Base-by-base conservation (phyloP, 108 stramenopile genomes). In the Halocafeteria seosinensis region DNA sequence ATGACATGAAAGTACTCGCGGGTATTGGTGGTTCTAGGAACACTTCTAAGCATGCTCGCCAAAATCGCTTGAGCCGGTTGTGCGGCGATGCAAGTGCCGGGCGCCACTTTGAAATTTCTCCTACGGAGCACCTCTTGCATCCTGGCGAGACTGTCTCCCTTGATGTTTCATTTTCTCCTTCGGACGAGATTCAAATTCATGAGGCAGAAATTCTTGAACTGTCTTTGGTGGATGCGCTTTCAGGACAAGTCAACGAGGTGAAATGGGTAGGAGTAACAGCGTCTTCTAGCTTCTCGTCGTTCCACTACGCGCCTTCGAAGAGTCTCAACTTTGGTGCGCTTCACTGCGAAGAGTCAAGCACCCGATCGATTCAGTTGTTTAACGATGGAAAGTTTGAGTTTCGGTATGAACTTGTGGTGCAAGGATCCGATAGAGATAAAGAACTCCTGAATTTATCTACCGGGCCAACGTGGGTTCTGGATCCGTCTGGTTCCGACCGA, bases 21-120 rank as follows among this genome's bases (percentile, higher is more conserved):
- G n/a, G n/a, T n/a, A n/a, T n/a, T n/a, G n/a, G n/a, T n/a, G n/a
- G n/a, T n/a, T n/a, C n/a, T n/a, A n/a, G n/a, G n/a, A n/a, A n/a
- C n/a, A n/a, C n/a, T n/a, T n/a, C n/a, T n/a, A n/a, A n/a, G n/a
- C n/a, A n/a, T n/a, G n/a, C n/a, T n/a, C n/a, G n/a, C n/a, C n/a
- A n/a, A n/a, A n/a, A n/a, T n/a, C n/a, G n/a, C n/a, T n/a, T n/a
- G n/a, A n/a, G n/a, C n/a, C n/a, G n/a, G n/a, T n/a, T n/a, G n/a
- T n/a, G n/a, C n/a, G n/a, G n/a, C n/a, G n/a, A n/a, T n/a, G n/a
- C n/a, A n/a, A n/a, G n/a, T n/a, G n/a, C n/a, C n/a, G n/a, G n/a
- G n/a, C n/a, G n/a, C n/a, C 53, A 73, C 28, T 70, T 78, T 37
- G n/a, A 51, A 8, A 27, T 78, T 1, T 25, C 42, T 59, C 81